A percentile compares a stretch with the other conserved stretches of the same genome.
phyloP scores from a whole-genome alignment of 108 stramenopile species.

The Skeletonema potamos region DNA sequence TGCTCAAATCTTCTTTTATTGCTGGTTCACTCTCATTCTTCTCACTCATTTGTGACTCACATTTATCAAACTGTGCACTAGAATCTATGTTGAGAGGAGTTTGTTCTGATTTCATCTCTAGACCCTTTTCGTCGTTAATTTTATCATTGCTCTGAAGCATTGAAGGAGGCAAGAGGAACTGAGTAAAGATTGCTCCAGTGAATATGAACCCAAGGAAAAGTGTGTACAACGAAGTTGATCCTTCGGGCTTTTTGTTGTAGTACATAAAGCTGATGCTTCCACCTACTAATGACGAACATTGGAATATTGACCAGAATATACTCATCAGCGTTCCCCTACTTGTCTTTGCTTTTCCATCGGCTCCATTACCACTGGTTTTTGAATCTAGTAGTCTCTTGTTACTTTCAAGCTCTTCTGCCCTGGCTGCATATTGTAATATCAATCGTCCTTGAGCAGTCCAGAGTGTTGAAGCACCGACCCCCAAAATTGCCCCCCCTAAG shows the following conservation, averaged over 20 bases:
- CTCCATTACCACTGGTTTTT: background rate
- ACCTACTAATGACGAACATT: conserved; percentile 50
- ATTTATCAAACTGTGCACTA: background rate
- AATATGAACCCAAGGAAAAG: conserved; percentile 50
- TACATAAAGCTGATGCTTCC: conserved; percentile 51
- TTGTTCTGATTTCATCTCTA: conserved; percentile 19
- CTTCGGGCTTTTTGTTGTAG: conserved; percentile 30
- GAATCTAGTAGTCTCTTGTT: background rate
- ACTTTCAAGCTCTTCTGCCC: conserved; percentile 7
- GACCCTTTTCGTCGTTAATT: conserved; percentile 8
- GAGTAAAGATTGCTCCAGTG: conserved; percentile 44
- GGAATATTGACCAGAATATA: conserved; percentile 57
- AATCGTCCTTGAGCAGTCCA: conserved; percentile 52
- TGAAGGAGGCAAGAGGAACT: conserved; percentile 38
- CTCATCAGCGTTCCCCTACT: conserved; percentile 45
- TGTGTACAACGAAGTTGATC: conserved; percentile 34
- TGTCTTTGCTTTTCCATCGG: background rate
- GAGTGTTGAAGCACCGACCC: conserved; percentile 48
- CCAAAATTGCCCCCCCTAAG: conserved; percentile 37
- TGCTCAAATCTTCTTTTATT: conserved; percentile 21
- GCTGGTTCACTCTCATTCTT: background rate
- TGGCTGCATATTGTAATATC: conserved; percentile 47
- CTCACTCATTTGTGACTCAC: background rate
- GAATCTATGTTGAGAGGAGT: conserved; percentile 10
- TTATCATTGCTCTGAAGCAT: conserved; percentile 3